Conservation (phyloP, 2,329 filamentous ascomycete genomes). For the Fusarium liriodendri region DNA sequence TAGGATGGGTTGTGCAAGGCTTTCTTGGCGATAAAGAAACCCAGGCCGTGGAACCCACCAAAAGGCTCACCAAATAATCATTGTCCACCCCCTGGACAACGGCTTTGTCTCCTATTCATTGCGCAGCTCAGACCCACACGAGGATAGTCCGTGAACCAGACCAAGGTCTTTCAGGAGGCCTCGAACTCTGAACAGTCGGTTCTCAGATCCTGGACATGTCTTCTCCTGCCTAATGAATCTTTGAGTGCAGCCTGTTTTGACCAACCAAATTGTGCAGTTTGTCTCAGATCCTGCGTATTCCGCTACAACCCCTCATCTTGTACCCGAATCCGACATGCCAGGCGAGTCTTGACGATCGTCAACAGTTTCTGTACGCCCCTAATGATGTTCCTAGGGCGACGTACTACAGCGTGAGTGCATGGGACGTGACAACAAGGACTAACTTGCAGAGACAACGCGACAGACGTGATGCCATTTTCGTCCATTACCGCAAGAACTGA, state of each 20-base stretch:
- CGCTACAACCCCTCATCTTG: not conserved
- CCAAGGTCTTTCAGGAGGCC: not conserved
- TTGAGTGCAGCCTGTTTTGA: not conserved
- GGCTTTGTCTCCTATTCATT: not conserved
- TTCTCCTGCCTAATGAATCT: not conserved
- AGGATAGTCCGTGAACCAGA: not conserved
- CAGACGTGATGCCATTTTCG: no score
- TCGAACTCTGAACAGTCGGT: not conserved
- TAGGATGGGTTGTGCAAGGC: not conserved
- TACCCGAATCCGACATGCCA: not conserved
- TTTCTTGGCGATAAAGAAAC: not conserved
- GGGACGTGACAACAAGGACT: no score
- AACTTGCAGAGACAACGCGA: no score
- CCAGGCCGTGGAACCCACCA: not conserved
- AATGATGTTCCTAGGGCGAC: no score
- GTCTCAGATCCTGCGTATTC: not conserved
- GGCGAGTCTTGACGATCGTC: not conserved
- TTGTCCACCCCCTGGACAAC: not conserved
- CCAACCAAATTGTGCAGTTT: not conserved
- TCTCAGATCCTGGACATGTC: not conserved
- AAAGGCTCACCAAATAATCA: not conserved
- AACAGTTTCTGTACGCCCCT: no score
- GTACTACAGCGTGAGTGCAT: no score
- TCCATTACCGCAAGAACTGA: no score
- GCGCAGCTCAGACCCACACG: not conserved